Conservation (phyloP, 1,139 yeast genomes). For the Taphrina betulina region DNA sequence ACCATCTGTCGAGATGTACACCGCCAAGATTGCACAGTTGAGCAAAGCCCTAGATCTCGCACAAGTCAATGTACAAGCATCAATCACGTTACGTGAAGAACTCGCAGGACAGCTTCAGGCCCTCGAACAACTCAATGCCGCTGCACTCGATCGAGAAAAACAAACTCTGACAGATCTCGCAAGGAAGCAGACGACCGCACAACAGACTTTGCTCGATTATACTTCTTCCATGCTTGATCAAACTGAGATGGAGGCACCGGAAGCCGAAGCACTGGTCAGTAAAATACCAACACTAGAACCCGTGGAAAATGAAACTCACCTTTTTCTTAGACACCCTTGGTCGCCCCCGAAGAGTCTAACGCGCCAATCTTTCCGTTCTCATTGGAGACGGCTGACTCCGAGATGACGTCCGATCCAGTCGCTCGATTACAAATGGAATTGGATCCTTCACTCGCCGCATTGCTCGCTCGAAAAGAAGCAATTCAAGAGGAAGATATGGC, state of each 20-base stretch:
- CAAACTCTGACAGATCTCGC: neutral
- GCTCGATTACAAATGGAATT: constrained; percentile 11
- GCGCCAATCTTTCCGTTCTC: constrained; percentile 1
- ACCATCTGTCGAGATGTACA: constrained; percentile 6
- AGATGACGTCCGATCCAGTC: neutral
- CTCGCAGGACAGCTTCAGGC: neutral
- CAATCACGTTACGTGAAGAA: constrained; percentile 6
- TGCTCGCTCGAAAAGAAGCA: constrained; percentile 7
- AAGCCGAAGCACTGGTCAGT: constrained; percentile 19
- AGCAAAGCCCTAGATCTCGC: neutral
- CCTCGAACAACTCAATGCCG: neutral
- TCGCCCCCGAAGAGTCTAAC: neutral
- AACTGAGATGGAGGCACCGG: constrained; percentile 29
- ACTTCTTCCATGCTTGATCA: neutral
- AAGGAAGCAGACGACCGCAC: constrained; percentile 3
- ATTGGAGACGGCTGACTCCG: constrained; percentile 1
- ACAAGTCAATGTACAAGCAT: neutral
- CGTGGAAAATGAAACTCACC: neutral
- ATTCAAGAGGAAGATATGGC: neutral
- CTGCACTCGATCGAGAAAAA: neutral
- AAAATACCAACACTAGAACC: neutral
- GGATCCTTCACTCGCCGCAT: constrained; percentile 10
- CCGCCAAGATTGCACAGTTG: constrained; percentile 7
- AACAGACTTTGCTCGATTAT: neutral
- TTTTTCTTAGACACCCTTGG: constrained; percentile 1